These are phyloP conservation scores for Pichia sp. DNA, from an alignment of 1,139 yeast species.

Conservation along the genomic window DNA sequence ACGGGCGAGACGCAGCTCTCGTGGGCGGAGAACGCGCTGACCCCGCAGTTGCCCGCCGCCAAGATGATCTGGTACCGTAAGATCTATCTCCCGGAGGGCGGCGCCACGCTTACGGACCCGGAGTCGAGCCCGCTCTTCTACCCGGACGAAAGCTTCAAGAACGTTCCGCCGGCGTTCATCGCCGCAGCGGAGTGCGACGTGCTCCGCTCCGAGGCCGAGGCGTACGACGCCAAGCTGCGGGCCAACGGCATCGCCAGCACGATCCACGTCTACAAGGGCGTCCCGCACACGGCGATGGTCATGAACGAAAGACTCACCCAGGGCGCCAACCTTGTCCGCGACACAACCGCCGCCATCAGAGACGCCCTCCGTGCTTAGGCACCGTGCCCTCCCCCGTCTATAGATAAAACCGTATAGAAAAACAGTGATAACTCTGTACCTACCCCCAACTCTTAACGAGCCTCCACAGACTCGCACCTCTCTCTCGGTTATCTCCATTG, in stretches of 20 bases:
- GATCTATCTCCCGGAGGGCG: slow-evolving; percentile 40
- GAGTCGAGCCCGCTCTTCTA: slow-evolving; percentile 45
- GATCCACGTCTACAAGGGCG: slow-evolving; percentile 38
- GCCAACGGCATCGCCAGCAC: slow-evolving; percentile 38
- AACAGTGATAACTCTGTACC: too few relatives aligned
- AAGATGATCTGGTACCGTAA: slow-evolving; percentile 48
- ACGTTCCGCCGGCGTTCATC: slow-evolving; percentile 41
- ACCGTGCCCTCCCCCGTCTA: too few relatives aligned
- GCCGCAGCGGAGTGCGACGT: slow-evolving; percentile 47
- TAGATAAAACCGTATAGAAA: too few relatives aligned
- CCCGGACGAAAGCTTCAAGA: slow-evolving; percentile 37
- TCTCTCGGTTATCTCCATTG: too few relatives aligned
- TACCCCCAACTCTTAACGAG: too few relatives aligned
- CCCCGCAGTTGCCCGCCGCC: slow-evolving; percentile 45
- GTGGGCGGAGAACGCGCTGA: slow-evolving; percentile 40
- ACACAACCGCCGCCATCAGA: slow-evolving; percentile 31
- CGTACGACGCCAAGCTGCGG: slow-evolving; percentile 39
- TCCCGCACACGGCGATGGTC: slow-evolving; percentile 48
- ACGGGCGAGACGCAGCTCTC: slow-evolving; percentile 37
- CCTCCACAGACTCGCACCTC: too few relatives aligned
- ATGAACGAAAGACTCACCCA: slow-evolving; percentile 42
- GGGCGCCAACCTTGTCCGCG: slow-evolving; percentile 36
- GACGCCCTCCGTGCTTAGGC: slow-evolving; percentile 24
- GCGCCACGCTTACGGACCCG: slow-evolving; percentile 35
- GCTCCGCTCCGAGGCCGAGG: slow-evolving; percentile 43